Conservation (phyloP, 257 asterid genomes). For the Gentiana dahurica region DNA sequence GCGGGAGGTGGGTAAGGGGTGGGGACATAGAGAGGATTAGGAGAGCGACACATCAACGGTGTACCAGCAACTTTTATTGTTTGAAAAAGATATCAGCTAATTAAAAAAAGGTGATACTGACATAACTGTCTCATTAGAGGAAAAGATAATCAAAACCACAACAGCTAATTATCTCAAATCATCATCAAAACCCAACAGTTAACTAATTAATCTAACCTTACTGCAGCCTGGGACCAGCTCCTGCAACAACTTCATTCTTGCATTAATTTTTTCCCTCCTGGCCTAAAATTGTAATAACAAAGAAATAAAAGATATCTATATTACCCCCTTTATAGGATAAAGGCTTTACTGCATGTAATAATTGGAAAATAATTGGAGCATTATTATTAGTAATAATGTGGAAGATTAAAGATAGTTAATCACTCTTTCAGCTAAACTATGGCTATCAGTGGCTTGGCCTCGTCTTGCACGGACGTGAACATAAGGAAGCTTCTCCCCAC, state of each 20-base stretch:
- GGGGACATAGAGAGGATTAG: slow-evolving; percentile 25
- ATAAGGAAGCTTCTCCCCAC: slow-evolving; percentile 66
- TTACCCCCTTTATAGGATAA: slow-evolving; percentile 11
- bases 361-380: slow-evolving; percentile 7
- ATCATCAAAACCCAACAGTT: slow-evolving; percentile 13
- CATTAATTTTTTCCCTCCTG: slow-evolving; percentile 97
- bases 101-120: slow-evolving; percentile 51
- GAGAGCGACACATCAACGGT: slow-evolving; percentile 43
- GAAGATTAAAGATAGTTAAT: slow-evolving; percentile 26
- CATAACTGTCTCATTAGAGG: slow-evolving; percentile 13
- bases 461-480: slow-evolving; percentile 95
- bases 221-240: slow-evolving; percentile 99
- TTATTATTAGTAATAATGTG: slow-evolving; percentile 6
- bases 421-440: slow-evolving; percentile 99
- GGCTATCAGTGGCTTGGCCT: slow-evolving; percentile 98
- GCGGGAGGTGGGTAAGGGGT: neutral
- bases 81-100: slow-evolving; percentile 36
- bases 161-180: slow-evolving; percentile 8
- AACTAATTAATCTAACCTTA: slow-evolving; percentile 59
- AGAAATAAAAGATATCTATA: neutral
- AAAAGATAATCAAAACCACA: slow-evolving; percentile 17
- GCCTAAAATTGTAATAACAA: slow-evolving; percentile 40
- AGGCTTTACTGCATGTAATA: slow-evolving; percentile 1
- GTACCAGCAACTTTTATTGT: slow-evolving; percentile 40
- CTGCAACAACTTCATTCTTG: slow-evolving; percentile 86